A percentile compares a stretch with the other conserved stretches of the same genome.
Conservation (phyloP, 192 early-diverging fungal species). For the Pecoramyces ruminantium region DNA sequence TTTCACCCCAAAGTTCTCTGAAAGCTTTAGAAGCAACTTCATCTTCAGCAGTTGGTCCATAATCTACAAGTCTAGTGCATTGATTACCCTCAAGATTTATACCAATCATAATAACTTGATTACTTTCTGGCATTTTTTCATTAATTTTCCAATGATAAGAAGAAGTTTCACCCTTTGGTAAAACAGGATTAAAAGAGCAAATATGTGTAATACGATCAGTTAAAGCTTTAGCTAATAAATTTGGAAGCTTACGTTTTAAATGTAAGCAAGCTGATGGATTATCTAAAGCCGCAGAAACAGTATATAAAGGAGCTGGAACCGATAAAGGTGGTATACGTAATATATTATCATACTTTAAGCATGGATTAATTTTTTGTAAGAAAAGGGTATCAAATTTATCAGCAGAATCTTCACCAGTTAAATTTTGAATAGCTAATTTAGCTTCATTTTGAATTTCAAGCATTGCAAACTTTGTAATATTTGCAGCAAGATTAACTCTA, state of each 20-base stretch:
- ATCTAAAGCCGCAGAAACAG: constrained; percentile 13
- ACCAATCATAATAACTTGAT: constrained; percentile 22
- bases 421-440: constrained; percentile 30
- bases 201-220: constrained; percentile 9
- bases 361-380: constrained; percentile 42
- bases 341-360: constrained; percentile 53
- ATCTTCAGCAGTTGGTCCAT: constrained; percentile 68
- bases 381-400: constrained; percentile 70
- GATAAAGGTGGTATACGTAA: constrained; percentile 11
- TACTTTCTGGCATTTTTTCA: constrained; percentile 6
- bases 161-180: not conserved
- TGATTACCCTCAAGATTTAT: constrained; percentile 52
- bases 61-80: constrained; percentile 58
- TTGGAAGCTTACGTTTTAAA: constrained; percentile 8
- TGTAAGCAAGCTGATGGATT: constrained; percentile 13
- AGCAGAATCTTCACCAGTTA: constrained; percentile 32
- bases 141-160: constrained; percentile 5
- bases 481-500: constrained; percentile 62
- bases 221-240: constrained; percentile 16
- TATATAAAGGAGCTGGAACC: constrained; percentile 7
- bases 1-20: constrained; percentile 72
- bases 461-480: constrained; percentile 25
- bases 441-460: constrained; percentile 57
- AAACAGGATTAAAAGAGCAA: not conserved
- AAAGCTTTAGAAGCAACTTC: constrained; percentile 44